phyloP scores from a whole-genome alignment of 2,329 filamentous ascomycete genomes.

The Dothistroma pini region DNA sequence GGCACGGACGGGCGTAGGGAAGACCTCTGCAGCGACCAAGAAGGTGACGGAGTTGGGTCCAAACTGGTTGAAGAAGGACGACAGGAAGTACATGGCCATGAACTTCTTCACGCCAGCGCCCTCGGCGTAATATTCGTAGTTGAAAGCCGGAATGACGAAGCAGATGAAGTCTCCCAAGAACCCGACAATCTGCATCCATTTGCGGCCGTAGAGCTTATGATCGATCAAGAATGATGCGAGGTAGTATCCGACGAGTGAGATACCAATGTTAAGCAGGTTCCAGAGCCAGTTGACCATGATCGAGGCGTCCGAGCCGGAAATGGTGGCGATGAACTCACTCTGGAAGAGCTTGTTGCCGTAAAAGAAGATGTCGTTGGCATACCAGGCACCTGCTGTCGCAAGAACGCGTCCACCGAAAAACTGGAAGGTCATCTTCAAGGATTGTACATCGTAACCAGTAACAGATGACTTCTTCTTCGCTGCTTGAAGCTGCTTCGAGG shows the following conservation, averaged over 20 bases:
- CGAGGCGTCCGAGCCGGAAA: conserved; percentile 58
- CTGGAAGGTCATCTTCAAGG: conserved; percentile 70
- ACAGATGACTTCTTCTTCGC: conserved; percentile 84
- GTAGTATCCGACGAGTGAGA: conserved; percentile 87
- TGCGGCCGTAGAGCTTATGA: conserved; percentile 94
- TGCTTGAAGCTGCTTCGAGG: conserved; percentile 73
- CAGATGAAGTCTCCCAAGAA: conserved; percentile 92
- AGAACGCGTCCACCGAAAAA: conserved; percentile 84
- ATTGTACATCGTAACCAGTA: conserved; percentile 87
- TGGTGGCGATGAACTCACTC: conserved; percentile 79
- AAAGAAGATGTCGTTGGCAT: conserved; percentile 97
- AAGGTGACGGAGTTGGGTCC: conserved; percentile 96
- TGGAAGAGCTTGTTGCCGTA: conserved; percentile 99
- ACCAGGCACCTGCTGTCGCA: conserved; percentile 87
- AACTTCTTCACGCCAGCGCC: conserved; percentile 73
- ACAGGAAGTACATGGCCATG: conserved; percentile 98
- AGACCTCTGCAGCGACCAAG: conserved; percentile 94
- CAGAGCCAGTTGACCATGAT: conserved; percentile 87
- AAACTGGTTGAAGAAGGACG: conserved; percentile 99
- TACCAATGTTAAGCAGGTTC: conserved; percentile 86
- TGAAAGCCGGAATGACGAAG: conserved; percentile 87
- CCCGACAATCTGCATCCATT: conserved; percentile 92
- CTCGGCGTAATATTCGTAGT: conserved; percentile 77
- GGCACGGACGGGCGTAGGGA: conserved; percentile 87
- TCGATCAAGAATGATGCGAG: conserved; percentile 83